A percentile compares a stretch with the other conserved stretches of the same genome.
phyloP scores from a whole-genome alignment of 2,329 filamentous ascomycete genomes.

The Phialemoniopsis sp. region DNA sequence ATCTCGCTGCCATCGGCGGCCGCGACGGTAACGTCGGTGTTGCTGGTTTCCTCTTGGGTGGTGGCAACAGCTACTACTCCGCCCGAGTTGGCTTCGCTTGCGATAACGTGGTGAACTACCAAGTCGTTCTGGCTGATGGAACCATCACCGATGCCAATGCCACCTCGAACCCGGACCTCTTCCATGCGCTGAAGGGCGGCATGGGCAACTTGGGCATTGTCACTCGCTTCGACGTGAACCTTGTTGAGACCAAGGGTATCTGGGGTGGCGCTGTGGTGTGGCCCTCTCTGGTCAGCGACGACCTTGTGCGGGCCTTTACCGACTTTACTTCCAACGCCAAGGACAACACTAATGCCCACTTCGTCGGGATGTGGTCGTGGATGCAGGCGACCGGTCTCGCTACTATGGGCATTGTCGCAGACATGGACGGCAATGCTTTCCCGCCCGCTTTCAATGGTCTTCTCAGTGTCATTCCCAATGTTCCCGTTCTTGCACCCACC shows the following conservation, averaged over 20 bases:
- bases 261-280: conserved; percentile 17
- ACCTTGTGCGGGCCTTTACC: conserved; percentile 9
- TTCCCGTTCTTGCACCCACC: too few species aligned
- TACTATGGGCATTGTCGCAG: conserved; percentile 10
- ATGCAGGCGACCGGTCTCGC: conserved; percentile 10
- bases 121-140: conserved; percentile 37
- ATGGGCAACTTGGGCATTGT: conserved; percentile 35
- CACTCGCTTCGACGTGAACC: conserved; percentile 14
- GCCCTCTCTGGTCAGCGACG: not conserved
- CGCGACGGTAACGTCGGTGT: conserved; percentile 19
- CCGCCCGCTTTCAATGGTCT: conserved; percentile 11
- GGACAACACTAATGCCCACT: conserved; percentile 10
- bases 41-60: conserved; percentile 19
- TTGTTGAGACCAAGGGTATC: conserved; percentile 6
- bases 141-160: conserved; percentile 29
- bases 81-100: conserved; percentile 29
- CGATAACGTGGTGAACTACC: conserved; percentile 31
- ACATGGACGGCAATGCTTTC: conserved; percentile 10
- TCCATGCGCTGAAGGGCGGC: conserved; percentile 34
- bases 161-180: conserved; percentile 9
- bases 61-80: conserved; percentile 20
- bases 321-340: conserved; percentile 10
- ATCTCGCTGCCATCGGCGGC: conserved; percentile 10
- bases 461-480: conserved; percentile 11
- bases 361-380: conserved; percentile 11